A percentile compares a stretch with the other conserved stretches of the same genome.
Evolutionary conservation across 768 basidiomycete species (phyloP).

Genomic region (Candolleomyces efflorescens): DNA sequence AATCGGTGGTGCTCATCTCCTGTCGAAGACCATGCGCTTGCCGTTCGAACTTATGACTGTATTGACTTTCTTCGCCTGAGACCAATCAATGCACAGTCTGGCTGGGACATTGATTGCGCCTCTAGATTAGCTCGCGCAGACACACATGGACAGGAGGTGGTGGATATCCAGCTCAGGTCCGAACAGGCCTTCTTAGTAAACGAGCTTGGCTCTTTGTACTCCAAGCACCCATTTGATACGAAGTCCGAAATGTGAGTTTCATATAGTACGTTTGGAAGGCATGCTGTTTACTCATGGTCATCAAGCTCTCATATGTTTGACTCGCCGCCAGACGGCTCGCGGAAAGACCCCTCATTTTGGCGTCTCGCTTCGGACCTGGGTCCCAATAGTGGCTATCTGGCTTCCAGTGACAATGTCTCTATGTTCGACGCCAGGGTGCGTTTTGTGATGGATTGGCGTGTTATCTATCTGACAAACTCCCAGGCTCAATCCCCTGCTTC

Average conservation of each 20-base stretch:
- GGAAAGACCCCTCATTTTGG: constrained; percentile 37
- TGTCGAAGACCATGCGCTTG: constrained; percentile 17
- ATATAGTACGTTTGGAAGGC: neutral
- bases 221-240: neutral
- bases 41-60: constrained; percentile 22
- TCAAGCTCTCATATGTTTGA: neutral
- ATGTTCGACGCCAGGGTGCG: constrained; percentile 58
- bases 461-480: neutral
- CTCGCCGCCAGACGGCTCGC: neutral
- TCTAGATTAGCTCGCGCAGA: neutral
- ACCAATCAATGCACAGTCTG: neutral
- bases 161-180: neutral
- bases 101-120: neutral
- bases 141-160: neutral
- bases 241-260: neutral
- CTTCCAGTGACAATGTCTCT: constrained; percentile 39
- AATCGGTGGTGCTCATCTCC: neutral
- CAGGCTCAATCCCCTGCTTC: neutral
- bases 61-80: constrained; percentile 13
- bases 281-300: no score
- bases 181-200: neutral
- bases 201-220: neutral
- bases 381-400: constrained; percentile 37
- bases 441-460: neutral
- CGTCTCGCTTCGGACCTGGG: constrained; percentile 37